Conservation (phyloP, 768 basidiomycete genomes). For the Leccinum boreale region DNA sequence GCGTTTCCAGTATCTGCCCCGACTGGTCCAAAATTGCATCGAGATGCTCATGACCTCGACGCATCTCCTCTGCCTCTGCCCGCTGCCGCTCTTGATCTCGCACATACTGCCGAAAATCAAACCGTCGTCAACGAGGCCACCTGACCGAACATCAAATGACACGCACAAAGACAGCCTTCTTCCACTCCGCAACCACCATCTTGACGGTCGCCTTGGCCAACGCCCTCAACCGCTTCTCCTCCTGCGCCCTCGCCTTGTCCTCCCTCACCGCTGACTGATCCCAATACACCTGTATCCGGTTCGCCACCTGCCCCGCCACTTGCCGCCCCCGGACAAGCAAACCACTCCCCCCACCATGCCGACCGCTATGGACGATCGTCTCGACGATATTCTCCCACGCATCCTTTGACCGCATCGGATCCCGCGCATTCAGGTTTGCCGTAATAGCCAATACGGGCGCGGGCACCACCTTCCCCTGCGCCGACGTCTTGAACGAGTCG, state of each 20-base stretch:
- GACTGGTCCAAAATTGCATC: slow-evolving; percentile 90
- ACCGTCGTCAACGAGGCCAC: not conserved
- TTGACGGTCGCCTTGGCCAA: slow-evolving; percentile 72
- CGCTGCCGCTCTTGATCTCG: slow-evolving; percentile 63
- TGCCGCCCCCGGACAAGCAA: slow-evolving; percentile 34
- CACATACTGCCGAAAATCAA: slow-evolving; percentile 53
- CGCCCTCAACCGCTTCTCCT: slow-evolving; percentile 63
- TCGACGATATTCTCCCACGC: slow-evolving; percentile 60
- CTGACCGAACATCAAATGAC: not conserved
- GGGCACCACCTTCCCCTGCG: not conserved
- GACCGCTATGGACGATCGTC: slow-evolving; percentile 34
- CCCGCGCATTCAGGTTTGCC: slow-evolving; percentile 19
- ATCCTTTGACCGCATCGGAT: slow-evolving; percentile 36
- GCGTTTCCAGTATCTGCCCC: slow-evolving; percentile 80
- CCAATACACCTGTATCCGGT: slow-evolving; percentile 71
- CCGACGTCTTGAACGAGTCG: slow-evolving; percentile 16
- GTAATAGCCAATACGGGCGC: slow-evolving; percentile 6
- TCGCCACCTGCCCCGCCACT: slow-evolving; percentile 55
- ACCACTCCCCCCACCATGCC: slow-evolving; percentile 8
- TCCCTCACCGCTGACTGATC: slow-evolving; percentile 61
- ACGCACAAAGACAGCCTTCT: slow-evolving; percentile 79
- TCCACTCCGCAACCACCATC: slow-evolving; percentile 78
- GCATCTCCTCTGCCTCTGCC: slow-evolving; percentile 72
- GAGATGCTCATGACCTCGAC: slow-evolving; percentile 79
- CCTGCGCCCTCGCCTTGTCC: slow-evolving; percentile 53